Evolutionary conservation across 2,329 filamentous ascomycete genomes (phyloP).

Genomic region (Acrodontium crateriforme): DNA sequence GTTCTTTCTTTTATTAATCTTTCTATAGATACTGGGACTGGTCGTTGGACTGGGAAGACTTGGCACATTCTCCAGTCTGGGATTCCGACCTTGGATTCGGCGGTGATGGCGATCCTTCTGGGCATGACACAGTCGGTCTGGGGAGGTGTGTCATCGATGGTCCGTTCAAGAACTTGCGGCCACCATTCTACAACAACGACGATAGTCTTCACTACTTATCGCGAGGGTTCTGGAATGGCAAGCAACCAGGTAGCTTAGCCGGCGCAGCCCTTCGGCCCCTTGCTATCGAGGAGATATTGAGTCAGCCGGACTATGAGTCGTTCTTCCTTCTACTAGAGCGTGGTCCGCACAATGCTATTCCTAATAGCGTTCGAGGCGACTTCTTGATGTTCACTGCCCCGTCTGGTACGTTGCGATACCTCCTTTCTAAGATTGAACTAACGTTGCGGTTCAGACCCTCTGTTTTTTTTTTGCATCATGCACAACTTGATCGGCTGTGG

Average conservation of each 20-base stretch:
- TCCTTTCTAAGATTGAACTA: background rate
- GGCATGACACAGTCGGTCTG: background rate
- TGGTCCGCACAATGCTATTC: background rate
- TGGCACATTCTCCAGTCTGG: conserved; percentile 1
- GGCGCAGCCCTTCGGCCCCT: background rate
- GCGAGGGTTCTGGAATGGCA: background rate
- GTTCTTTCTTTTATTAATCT: too few relatives aligned
- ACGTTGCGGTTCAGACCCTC: conserved; percentile 22
- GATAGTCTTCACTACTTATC: background rate
- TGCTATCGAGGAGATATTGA: background rate
- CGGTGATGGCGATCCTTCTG: background rate
- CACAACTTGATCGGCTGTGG: conserved; percentile 34
- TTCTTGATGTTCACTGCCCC: background rate
- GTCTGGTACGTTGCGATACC: background rate
- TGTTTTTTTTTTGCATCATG: conserved; percentile 37
- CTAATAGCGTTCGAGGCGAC: background rate
- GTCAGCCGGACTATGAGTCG: background rate
- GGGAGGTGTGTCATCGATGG: background rate
- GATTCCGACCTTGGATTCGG: background rate
- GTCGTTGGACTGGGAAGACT: background rate
- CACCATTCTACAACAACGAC: background rate
- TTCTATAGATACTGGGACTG: conserved; percentile 1
- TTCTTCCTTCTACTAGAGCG: background rate
- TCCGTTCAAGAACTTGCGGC: background rate
- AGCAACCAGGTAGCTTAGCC: background rate